These are phyloP conservation scores for Microbotryum intermedium DNA, from an alignment of 1,284 basidiomycete genomes.

Conservation along the genomic window DNA sequence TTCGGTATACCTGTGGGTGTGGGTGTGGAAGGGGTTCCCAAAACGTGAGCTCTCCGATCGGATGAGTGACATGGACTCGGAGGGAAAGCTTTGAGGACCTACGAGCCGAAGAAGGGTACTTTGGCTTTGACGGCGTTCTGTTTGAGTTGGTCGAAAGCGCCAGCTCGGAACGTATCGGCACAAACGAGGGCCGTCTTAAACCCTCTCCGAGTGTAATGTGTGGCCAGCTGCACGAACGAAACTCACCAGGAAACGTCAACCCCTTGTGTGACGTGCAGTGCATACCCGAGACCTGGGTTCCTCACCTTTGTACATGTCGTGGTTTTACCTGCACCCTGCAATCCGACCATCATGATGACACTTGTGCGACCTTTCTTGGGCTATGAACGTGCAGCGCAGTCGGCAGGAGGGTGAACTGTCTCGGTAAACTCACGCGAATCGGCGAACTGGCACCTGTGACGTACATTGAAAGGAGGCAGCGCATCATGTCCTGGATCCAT, in stretches of 20 bases:
- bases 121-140: conserved; percentile 93
- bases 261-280: no score
- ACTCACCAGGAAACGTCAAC: conserved; percentile 4
- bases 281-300: neutral
- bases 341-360: conserved; percentile 95
- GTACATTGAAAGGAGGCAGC: conserved; percentile 22
- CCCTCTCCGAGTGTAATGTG: conserved; percentile 93
- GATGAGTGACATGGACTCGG: neutral
- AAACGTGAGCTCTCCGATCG: neutral
- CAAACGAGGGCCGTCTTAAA: conserved; percentile 98
- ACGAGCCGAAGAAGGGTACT: conserved; percentile 93
- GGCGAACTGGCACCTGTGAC: conserved; percentile 9
- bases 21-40: neutral
- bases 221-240: conserved; percentile 56
- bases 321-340: conserved; percentile 97
- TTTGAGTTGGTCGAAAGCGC: conserved; percentile 94
- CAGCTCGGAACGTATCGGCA: conserved; percentile 98
- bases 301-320: conserved; percentile 82
- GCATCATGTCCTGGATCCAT: conserved; percentile 84
- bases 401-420: neutral
- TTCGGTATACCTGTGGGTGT: conserved; percentile 64
- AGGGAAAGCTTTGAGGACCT: neutral
- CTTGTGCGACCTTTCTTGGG: conserved; percentile 91
- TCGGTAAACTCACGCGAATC: neutral
- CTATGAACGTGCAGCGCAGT: conserved; percentile 52